Percentiles rank a stretch among this genome's conserved stretches.
Evolutionary conservation across 2,329 filamentous ascomycete genomes (phyloP).

Genomic region (Paraconiothyrium sp.): DNA sequence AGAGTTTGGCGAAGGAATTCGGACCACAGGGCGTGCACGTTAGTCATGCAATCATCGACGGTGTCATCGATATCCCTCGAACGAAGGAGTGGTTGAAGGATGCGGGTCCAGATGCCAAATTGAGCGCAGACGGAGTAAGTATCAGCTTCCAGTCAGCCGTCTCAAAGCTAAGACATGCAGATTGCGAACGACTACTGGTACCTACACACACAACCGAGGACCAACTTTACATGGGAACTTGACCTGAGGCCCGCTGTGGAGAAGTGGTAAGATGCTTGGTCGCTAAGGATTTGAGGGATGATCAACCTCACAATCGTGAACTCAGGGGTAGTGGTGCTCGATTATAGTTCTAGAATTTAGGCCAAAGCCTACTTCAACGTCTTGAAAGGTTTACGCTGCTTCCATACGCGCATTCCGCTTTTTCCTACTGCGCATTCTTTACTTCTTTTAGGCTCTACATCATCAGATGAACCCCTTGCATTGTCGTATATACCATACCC

Average conservation of each 20-base stretch:
- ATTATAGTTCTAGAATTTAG: background rate
- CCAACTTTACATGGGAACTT: constrained; percentile 82
- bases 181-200: constrained; percentile 90
- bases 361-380: background rate
- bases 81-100: constrained; percentile 69
- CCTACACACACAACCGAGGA: constrained; percentile 81
- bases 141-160: background rate
- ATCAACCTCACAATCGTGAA: background rate
- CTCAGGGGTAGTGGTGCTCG: background rate
- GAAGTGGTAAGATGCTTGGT: constrained; percentile 71
- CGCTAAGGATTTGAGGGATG: constrained; percentile 7
- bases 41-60: constrained; percentile 83
- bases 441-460: background rate
- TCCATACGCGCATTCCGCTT: constrained; percentile 1
- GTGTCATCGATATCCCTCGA: constrained; percentile 81
- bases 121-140: constrained; percentile 77
- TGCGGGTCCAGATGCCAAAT: constrained; percentile 70
- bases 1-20: constrained; percentile 83
- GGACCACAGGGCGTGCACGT: constrained; percentile 86
- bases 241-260: constrained; percentile 83
- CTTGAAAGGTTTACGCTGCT: background rate
- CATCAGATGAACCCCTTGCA: background rate
- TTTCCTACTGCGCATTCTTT: background rate
- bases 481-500: background rate
- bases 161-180: constrained; percentile 51